A percentile compares a stretch with the other conserved stretches of the same genome.
These are phyloP conservation scores for Cercophora sp. DNA, from an alignment of 495 filamentous ascomycete genomes.

Conservation along the genomic window DNA sequence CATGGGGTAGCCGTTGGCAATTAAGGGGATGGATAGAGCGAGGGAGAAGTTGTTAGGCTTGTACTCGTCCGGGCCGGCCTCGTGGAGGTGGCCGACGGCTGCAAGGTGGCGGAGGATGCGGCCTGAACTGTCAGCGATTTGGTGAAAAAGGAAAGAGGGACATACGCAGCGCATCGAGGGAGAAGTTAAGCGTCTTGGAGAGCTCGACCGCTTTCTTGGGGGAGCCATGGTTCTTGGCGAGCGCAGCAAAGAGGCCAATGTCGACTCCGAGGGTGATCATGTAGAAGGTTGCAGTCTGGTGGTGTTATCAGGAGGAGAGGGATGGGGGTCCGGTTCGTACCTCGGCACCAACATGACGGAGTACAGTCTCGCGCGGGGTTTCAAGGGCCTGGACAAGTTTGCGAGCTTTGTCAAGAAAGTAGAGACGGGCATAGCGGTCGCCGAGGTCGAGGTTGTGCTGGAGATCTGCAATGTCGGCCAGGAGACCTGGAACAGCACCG, in stretches of 20 bases:
- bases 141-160: neutral
- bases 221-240: conserved; percentile 12
- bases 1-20: conserved; percentile 25
- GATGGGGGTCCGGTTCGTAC: conserved; percentile 6
- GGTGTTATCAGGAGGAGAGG: neutral
- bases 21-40: conserved; percentile 32
- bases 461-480: conserved; percentile 16
- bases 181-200: conserved; percentile 9
- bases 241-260: conserved; percentile 14
- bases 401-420: conserved; percentile 25
- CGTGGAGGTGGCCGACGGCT: conserved; percentile 46
- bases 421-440: conserved; percentile 13
- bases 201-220: conserved; percentile 16
- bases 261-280: conserved; percentile 14
- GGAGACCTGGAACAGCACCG: conserved; percentile 11
- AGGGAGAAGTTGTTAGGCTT: conserved; percentile 40
- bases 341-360: conserved; percentile 32
- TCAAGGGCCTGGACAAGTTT: conserved; percentile 26
- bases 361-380: conserved; percentile 34
- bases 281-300: conserved; percentile 14
- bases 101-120: conserved; percentile 47
- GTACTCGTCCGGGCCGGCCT: conserved; percentile 45
- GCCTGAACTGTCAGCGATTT: neutral
- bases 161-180: conserved; percentile 16
- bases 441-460: neutral